phyloP scores from a whole-genome alignment of 305 asterid species.

The Euphrasia arctica region DNA sequence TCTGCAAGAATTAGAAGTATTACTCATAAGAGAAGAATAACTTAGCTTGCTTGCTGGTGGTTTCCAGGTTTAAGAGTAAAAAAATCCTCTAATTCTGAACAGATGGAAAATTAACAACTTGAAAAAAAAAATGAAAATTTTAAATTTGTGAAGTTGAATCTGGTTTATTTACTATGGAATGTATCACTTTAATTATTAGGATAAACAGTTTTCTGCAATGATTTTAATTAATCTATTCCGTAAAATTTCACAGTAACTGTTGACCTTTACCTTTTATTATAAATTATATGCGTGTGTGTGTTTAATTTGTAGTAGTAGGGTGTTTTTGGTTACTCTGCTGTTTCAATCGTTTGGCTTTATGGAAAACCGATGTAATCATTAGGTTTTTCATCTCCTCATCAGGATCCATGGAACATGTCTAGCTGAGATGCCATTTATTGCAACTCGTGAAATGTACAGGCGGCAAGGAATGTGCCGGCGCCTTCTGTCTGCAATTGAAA shows the following conservation, averaged over 20 bases:
- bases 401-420: conserved; percentile 76
- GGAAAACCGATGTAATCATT: conserved; percentile 23
- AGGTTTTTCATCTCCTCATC: conserved; percentile 23
- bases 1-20: not conserved
- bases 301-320: conserved; percentile 6
- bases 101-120: not conserved
- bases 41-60: not conserved
- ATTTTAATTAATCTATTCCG: conserved; percentile 14
- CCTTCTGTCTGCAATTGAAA: conserved; percentile 71
- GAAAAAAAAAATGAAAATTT: not conserved
- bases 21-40: not conserved
- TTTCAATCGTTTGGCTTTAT: conserved; percentile 6
- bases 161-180: conserved; percentile 10
- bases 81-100: not conserved
- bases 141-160: not conserved
- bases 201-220: conserved; percentile 16
- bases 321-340: not conserved
- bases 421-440: conserved; percentile 97
- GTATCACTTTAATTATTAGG: conserved; percentile 13
- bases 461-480: conserved; percentile 97
- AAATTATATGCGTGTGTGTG: not conserved
- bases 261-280: conserved; percentile 2
- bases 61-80: conserved; percentile 1
- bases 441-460: conserved; percentile 77
- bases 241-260: conserved; percentile 3